phyloP scores from a whole-genome alignment of 495 filamentous ascomycete genomes.

The Trichoderma reesei region DNA sequence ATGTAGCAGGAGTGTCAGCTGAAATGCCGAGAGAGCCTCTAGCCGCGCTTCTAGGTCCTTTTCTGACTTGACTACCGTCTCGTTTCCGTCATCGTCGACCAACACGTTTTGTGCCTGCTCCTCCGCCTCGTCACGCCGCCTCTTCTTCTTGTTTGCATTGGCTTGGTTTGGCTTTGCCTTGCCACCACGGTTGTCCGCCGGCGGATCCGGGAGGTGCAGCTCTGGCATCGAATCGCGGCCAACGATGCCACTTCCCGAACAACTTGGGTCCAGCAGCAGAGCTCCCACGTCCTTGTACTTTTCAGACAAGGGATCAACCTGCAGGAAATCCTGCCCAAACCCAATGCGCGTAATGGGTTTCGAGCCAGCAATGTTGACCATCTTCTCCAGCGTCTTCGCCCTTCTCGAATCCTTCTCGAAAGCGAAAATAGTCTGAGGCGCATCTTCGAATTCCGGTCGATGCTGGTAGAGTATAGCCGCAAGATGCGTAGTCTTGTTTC shows the following conservation, averaged over 20 bases:
- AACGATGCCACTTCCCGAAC: slow-evolving; percentile 89
- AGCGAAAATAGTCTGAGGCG: slow-evolving; percentile 44
- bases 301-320: slow-evolving; percentile 46
- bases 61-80: slow-evolving; percentile 32
- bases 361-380: slow-evolving; percentile 69
- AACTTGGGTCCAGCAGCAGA: slow-evolving; percentile 83
- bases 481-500: slow-evolving; percentile 95
- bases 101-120: slow-evolving; percentile 24
- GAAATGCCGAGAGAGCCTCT: slow-evolving; percentile 61
- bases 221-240: slow-evolving; percentile 67
- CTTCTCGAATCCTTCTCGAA: slow-evolving; percentile 61
- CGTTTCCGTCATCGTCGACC: slow-evolving; percentile 41
- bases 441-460: slow-evolving; percentile 11
- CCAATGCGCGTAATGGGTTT: slow-evolving; percentile 52
- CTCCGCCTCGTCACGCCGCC: slow-evolving; percentile 27
- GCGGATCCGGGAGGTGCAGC: slow-evolving; percentile 43
- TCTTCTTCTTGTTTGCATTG: slow-evolving; percentile 39
- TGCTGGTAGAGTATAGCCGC: slow-evolving; percentile 54
- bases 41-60: slow-evolving; percentile 47
- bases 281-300: slow-evolving; percentile 54
- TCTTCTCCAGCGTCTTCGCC: slow-evolving; percentile 64
- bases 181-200: slow-evolving; percentile 20
- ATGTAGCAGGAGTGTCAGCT: slow-evolving; percentile 66
- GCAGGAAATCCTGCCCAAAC: slow-evolving; percentile 69
- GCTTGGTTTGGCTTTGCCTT: slow-evolving; percentile 10